phyloP scores from a whole-genome alignment of 129 eudicot genomes.

The Sambucus nigra region DNA sequence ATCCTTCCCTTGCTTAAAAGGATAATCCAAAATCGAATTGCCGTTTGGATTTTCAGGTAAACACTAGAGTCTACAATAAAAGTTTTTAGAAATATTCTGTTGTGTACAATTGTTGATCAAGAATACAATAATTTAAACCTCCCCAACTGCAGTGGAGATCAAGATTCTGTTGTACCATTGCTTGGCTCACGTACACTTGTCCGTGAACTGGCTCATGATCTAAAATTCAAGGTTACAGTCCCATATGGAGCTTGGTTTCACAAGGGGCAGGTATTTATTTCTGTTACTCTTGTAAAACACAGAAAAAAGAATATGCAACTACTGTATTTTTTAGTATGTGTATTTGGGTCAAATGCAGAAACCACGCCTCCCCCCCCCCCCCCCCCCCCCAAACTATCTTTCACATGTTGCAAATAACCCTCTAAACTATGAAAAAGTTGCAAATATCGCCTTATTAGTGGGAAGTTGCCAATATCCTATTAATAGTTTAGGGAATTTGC shows the following conservation, averaged over 20 bases:
- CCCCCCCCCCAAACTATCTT: no score
- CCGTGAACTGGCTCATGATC: constrained; percentile 77
- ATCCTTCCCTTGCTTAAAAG: constrained; percentile 77
- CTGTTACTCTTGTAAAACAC: not conserved
- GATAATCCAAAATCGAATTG: constrained; percentile 51
- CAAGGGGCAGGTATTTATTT: constrained; percentile 61
- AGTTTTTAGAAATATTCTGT: not conserved
- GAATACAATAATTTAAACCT: not conserved
- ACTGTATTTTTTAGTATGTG: no score
- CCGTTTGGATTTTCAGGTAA: constrained; percentile 95
- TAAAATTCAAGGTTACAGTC: constrained; percentile 60
- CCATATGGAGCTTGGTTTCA: constrained; percentile 96
- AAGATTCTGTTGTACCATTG: constrained; percentile 94
- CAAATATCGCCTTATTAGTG: no score
- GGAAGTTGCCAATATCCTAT: no score
- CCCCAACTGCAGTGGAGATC: constrained; percentile 63
- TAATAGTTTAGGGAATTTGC: no score
- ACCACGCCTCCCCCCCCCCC: no score
- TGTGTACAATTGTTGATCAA: constrained; percentile 1
- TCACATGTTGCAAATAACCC: no score
- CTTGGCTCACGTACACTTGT: constrained; percentile 85
- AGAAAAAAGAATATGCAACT: not conserved
- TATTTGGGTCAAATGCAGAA: no score
- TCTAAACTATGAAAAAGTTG: no score
- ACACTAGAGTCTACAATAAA: not conserved